A percentile compares a stretch with the other conserved stretches of the same genome.
phyloP scores from a whole-genome alignment of 176 grass and related monocot species.

The Oryza australiensis region DNA sequence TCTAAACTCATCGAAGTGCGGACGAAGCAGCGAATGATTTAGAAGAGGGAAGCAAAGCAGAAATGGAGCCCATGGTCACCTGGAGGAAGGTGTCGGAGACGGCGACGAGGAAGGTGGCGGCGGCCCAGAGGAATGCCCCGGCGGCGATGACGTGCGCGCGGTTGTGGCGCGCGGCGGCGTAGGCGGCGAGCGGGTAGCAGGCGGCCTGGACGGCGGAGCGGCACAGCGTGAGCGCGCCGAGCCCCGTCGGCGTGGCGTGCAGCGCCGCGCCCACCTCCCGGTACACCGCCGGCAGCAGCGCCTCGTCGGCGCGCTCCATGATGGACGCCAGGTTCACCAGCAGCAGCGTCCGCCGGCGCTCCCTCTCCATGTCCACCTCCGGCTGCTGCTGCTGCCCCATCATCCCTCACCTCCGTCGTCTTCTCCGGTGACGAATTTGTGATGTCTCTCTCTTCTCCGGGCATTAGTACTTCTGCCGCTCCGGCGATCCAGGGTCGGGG shows the following conservation, averaged over 20 bases:
- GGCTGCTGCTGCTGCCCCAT: background rate
- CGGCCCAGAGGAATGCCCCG: constrained; percentile 86
- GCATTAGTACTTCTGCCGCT: background rate
- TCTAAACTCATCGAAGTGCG: background rate
- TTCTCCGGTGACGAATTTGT: background rate
- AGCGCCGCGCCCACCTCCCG: constrained; percentile 72
- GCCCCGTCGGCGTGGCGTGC: constrained; percentile 61
- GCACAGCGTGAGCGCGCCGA: constrained; percentile 79
- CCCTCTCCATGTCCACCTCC: background rate
- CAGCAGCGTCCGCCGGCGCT: constrained; percentile 46
- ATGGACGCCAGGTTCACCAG: constrained; percentile 82
- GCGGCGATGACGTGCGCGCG: constrained; percentile 75
- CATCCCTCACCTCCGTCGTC: background rate
- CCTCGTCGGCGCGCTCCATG: constrained; percentile 94
- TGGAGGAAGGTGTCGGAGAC: constrained; percentile 67
- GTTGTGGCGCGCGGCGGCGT: constrained; percentile 68
- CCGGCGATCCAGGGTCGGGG: constrained; percentile 8
- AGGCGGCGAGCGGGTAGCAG: constrained; percentile 84
- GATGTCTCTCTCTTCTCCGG: background rate
- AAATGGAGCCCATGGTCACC: constrained; percentile 20
- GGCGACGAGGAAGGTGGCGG: constrained; percentile 85
- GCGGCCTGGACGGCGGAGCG: constrained; percentile 75
- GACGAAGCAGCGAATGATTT: background rate
- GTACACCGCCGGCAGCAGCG: constrained; percentile 85
- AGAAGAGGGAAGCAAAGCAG: no score